These are phyloP conservation scores for Didymella pomorum DNA, from an alignment of 2,329 filamentous ascomycete genomes.

Conservation along the genomic window DNA sequence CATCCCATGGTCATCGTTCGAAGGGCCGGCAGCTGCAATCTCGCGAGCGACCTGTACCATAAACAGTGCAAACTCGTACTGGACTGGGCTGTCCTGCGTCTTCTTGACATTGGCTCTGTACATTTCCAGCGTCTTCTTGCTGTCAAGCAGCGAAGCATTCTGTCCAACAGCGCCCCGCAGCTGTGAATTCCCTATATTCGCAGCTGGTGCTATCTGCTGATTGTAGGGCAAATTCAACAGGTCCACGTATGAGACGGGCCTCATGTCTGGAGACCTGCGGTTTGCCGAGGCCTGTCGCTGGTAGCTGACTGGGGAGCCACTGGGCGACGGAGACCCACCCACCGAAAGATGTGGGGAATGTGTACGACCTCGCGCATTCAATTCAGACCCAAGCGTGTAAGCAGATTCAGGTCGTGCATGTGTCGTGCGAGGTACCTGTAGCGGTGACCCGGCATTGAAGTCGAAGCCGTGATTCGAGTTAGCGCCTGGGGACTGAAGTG, in stretches of 20 bases:
- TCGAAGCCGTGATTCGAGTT: conserved; percentile 45
- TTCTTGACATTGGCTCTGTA: conserved; percentile 98
- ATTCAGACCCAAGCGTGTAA: conserved; percentile 78
- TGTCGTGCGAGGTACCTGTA: conserved; percentile 61
- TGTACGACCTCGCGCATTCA: conserved; percentile 67
- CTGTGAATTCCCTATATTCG: conserved; percentile 78
- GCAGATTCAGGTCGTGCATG: conserved; percentile 76
- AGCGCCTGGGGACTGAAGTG: conserved; percentile 42
- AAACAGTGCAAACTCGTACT: conserved; percentile 96
- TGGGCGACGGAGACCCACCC: conserved; percentile 50
- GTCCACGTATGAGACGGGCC: conserved; percentile 68
- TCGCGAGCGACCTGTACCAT: conserved; percentile 90
- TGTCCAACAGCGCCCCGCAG: conserved; percentile 81
- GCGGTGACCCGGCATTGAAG: conserved; percentile 38
- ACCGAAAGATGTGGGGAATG: conserved; percentile 62
- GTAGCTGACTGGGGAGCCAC: conserved; percentile 53
- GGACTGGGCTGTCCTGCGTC: conserved; percentile 85
- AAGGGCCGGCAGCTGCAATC: conserved; percentile 53
- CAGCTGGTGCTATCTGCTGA: conserved; percentile 73
- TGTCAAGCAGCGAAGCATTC: conserved; percentile 89
- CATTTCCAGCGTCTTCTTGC: conserved; percentile 96
- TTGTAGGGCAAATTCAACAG: conserved; percentile 75
- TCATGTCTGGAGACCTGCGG: conserved; percentile 64
- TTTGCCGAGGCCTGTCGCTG: conserved; percentile 61
- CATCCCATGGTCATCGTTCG: conserved; percentile 53